Conservation (phyloP, 1,284 basidiomycete species). For the Lentinula novae-zelandiae region DNA sequence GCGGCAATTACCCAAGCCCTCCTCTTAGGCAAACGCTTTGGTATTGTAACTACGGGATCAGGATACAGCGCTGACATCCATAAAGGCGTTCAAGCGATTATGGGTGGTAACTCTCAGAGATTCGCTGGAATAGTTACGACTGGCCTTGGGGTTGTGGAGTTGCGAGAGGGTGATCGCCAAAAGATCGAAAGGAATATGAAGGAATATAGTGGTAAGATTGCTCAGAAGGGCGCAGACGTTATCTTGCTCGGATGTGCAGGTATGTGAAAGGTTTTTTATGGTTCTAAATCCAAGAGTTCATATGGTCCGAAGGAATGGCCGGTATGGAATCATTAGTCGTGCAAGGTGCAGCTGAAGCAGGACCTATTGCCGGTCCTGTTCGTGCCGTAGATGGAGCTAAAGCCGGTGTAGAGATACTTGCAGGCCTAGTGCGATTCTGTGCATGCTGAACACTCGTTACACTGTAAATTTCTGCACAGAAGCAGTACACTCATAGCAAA, state of each 20-base stretch:
- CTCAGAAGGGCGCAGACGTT: slow-evolving; percentile 27
- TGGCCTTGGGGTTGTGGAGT: slow-evolving; percentile 29
- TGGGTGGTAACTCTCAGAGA: slow-evolving; percentile 28
- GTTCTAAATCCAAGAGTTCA: not conserved
- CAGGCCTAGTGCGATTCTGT: slow-evolving; percentile 26
- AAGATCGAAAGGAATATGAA: slow-evolving; percentile 27
- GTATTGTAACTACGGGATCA: slow-evolving; percentile 32
- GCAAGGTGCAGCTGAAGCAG: slow-evolving; percentile 24
- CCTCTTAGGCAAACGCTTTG: slow-evolving; percentile 29
- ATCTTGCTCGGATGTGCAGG: slow-evolving; percentile 33
- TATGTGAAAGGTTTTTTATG: slow-evolving; percentile 8
- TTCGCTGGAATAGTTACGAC: slow-evolving; percentile 30
- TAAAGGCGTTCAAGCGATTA: slow-evolving; percentile 28
- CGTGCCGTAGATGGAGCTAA: slow-evolving; percentile 33
- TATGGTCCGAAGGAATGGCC: slow-evolving; percentile 25
- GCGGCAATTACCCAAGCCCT: slow-evolving; percentile 29
- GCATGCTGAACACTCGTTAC: too few relatives aligned
- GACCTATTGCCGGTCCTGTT: slow-evolving; percentile 20
- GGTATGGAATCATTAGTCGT: slow-evolving; percentile 31
- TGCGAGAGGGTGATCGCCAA: slow-evolving; percentile 26
- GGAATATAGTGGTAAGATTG: slow-evolving; percentile 24
- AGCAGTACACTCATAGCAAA: too few relatives aligned
- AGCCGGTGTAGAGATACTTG: slow-evolving; percentile 30
- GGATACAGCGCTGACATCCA: slow-evolving; percentile 29
- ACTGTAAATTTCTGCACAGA: not conserved